These are phyloP conservation scores for Beauveria caledonica DNA, from an alignment of 2,329 filamentous ascomycete genomes.

Conservation along the genomic window DNA sequence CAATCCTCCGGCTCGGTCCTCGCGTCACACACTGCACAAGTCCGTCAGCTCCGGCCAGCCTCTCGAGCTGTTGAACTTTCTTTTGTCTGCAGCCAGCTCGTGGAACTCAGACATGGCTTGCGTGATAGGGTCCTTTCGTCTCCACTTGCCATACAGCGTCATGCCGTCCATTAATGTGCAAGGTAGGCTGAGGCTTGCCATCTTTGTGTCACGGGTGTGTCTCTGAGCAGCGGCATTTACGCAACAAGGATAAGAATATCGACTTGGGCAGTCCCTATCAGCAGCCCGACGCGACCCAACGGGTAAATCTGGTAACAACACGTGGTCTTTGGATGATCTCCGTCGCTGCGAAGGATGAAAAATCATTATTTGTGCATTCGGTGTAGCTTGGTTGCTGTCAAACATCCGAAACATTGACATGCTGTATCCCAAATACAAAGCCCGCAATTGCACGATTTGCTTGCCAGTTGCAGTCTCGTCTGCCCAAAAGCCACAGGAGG, in stretches of 20 bases:
- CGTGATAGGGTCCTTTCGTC: not conserved
- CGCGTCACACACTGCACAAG: not conserved
- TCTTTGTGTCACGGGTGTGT: not conserved
- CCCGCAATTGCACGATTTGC: too few species aligned
- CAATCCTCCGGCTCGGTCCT: not conserved
- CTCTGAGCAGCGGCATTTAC: not conserved
- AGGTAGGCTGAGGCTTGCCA: not conserved
- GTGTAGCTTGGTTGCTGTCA: not conserved
- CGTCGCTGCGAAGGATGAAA: not conserved
- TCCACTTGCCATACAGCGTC: not conserved
- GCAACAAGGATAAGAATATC: not conserved
- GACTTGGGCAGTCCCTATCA: not conserved
- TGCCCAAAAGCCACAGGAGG: too few species aligned
- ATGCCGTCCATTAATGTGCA: not conserved
- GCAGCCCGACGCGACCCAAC: not conserved
- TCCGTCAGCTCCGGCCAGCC: not conserved
- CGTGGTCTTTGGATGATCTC: not conserved
- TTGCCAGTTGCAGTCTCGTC: too few species aligned
- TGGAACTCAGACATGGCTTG: slow-evolving; percentile 9
- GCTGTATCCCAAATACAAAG: too few species aligned
- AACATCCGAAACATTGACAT: not conserved
- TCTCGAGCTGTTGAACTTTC: not conserved
- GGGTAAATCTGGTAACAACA: not conserved
- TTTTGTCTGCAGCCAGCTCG: slow-evolving; percentile 5
- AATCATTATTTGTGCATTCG: not conserved